Percentiles rank a stretch among this genome's conserved stretches.
Conservation (phyloP, 768 basidiomycete genomes). For the Clitopilus passeckerianus region DNA sequence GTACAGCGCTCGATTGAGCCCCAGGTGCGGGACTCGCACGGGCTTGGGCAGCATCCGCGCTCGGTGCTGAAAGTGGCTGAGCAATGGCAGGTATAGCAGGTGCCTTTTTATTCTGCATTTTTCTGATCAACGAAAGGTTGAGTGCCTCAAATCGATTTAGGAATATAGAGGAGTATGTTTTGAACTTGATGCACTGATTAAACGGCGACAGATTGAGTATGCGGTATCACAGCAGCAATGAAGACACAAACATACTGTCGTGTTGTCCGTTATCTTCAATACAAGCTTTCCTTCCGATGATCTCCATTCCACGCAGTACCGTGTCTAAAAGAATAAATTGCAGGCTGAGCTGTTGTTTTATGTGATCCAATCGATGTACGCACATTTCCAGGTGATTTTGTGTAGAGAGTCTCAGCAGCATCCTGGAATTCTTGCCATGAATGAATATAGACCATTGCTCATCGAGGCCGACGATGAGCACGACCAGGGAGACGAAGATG, state of each 20-base stretch:
- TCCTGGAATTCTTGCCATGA: slow-evolving; percentile 90
- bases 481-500: not conserved
- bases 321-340: slow-evolving; percentile 45
- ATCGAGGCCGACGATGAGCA: slow-evolving; percentile 26
- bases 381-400: slow-evolving; percentile 74
- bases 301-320: slow-evolving; percentile 92
- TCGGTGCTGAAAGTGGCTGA: slow-evolving; percentile 14
- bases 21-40: slow-evolving; percentile 22
- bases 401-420: slow-evolving; percentile 83
- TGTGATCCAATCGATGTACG: slow-evolving; percentile 14
- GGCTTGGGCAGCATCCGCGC: slow-evolving; percentile 4
- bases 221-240: not conserved
- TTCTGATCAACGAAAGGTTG: slow-evolving; percentile 80
- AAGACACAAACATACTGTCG: slow-evolving; percentile 52
- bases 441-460: slow-evolving; percentile 82
- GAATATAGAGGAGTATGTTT: slow-evolving; percentile 90
- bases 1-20: slow-evolving; percentile 25
- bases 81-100: slow-evolving; percentile 14
- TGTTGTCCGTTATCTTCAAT: slow-evolving; percentile 91
- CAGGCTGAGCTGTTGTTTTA: not conserved
- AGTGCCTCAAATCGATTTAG: slow-evolving; percentile 95
- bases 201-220: not conserved
- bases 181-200: slow-evolving; percentile 89
- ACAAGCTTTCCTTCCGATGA: slow-evolving; percentile 82
- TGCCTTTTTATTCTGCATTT: slow-evolving; percentile 68